phyloP scores from a whole-genome alignment of 2,329 filamentous ascomycete genomes.

The Amylocarpus encephaloides region DNA sequence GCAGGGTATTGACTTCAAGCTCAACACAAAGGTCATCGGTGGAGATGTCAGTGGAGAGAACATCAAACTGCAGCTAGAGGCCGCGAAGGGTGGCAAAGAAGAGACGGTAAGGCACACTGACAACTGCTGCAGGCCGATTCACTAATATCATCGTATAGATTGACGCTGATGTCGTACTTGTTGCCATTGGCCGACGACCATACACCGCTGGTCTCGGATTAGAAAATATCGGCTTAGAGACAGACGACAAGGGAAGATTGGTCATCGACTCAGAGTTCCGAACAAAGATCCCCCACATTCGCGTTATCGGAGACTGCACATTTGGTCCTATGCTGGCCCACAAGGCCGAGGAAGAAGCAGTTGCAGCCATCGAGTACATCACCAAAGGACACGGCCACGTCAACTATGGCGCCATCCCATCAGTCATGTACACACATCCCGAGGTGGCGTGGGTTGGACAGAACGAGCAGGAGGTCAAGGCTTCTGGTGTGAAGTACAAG shows the following conservation, averaged over 20 bases:
- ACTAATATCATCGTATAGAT: slow-evolving; percentile 47
- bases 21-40: slow-evolving; percentile 86
- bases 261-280: slow-evolving; percentile 99
- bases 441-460: slow-evolving; percentile 99
- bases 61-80: slow-evolving; percentile 79
- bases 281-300: slow-evolving; percentile 95
- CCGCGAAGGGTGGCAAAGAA: slow-evolving; percentile 92
- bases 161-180: slow-evolving; percentile 90
- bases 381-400: slow-evolving; percentile 97
- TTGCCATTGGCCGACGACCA: slow-evolving; percentile 91
- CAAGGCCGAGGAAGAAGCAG: slow-evolving; percentile 97
- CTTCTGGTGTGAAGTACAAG: slow-evolving; percentile 82
- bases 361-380: slow-evolving; percentile 93
- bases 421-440: slow-evolving; percentile 99
- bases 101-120: slow-evolving; percentile 60
- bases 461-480: slow-evolving; percentile 94
- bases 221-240: slow-evolving; percentile 87
- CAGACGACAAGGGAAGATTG: slow-evolving; percentile 87
- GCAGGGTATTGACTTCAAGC: slow-evolving; percentile 98
- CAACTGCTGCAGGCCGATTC: neutral
- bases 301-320: slow-evolving; percentile 90
- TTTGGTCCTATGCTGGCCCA: slow-evolving; percentile 99
- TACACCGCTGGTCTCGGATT: slow-evolving; percentile 89
- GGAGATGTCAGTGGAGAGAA: slow-evolving; percentile 75
- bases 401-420: slow-evolving; percentile 96